phyloP scores from a whole-genome alignment of 306 rosid species.

The Pyrus communis region DNA sequence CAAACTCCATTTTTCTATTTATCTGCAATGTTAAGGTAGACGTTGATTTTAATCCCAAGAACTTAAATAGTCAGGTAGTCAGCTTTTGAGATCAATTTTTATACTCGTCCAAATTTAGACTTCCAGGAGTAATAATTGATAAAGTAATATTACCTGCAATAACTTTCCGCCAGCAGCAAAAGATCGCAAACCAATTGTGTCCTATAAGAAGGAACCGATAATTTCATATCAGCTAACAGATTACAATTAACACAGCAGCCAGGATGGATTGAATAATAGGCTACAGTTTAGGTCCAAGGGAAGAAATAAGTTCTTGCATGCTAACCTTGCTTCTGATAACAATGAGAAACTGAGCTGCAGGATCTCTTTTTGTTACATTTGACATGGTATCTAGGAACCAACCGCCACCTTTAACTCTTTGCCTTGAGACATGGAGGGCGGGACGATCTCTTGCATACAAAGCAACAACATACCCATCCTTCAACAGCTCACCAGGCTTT shows the following conservation, averaged over 20 bases:
- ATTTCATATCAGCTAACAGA: slow-evolving; percentile 26
- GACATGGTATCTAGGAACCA: slow-evolving; percentile 82
- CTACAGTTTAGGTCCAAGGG: background rate
- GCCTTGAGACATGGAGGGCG: slow-evolving; percentile 72
- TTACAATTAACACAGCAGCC: slow-evolving; percentile 8
- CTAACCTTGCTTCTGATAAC: slow-evolving; percentile 82
- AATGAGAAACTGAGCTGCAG: slow-evolving; percentile 89
- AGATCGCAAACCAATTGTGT: slow-evolving; percentile 87
- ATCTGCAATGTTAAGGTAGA: slow-evolving; percentile 48
- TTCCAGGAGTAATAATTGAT: slow-evolving; percentile 1
- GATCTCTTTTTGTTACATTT: slow-evolving; percentile 88
- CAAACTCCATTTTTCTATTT: slow-evolving; percentile 87
- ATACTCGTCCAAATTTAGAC: slow-evolving; percentile 1
- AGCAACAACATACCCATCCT: slow-evolving; percentile 80
- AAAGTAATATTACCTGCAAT: slow-evolving; percentile 57
- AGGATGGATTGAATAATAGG: slow-evolving; percentile 11
- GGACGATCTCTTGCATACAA: slow-evolving; percentile 66
- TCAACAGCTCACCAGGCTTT: slow-evolving; percentile 66
- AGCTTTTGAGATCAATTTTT: background rate
- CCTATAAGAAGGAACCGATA: slow-evolving; percentile 44
- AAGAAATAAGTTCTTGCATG: slow-evolving; percentile 8
- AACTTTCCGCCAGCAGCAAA: slow-evolving; percentile 96
- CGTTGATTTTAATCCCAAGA: slow-evolving; percentile 4
- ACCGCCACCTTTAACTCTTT: slow-evolving; percentile 91
- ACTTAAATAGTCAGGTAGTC: background rate